These are phyloP conservation scores for Jackrogersella minutella DNA, from an alignment of 495 filamentous ascomycete species.

Conservation along the genomic window DNA sequence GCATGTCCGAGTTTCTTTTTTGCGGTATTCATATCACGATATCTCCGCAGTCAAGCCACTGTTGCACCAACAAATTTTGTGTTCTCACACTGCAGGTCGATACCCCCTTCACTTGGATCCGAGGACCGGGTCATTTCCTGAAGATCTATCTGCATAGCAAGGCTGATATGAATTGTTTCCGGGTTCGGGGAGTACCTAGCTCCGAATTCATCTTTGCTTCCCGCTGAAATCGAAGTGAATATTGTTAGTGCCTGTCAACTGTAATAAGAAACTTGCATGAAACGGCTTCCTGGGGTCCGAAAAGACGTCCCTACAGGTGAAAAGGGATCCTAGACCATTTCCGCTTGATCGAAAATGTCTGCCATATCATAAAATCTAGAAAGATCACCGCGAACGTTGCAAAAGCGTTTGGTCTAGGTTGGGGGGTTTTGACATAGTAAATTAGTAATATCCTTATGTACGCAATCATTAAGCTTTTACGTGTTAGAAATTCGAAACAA, in stretches of 20 bases:
- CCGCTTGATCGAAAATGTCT: not conserved
- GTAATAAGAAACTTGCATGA: too few relatives aligned
- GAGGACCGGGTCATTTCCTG: not conserved
- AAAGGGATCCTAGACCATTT: not conserved
- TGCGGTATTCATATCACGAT: conserved; percentile 9
- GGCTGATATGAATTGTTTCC: not conserved
- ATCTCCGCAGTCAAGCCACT: not conserved
- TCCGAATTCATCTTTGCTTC: not conserved
- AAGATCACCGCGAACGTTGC: not conserved
- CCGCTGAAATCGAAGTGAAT: too few relatives aligned
- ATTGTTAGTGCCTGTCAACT: too few relatives aligned
- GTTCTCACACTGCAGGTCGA: not conserved
- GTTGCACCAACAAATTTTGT: not conserved
- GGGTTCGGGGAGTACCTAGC: not conserved
- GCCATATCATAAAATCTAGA: not conserved
- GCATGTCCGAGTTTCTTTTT: not conserved
- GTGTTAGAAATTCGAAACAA: not conserved
- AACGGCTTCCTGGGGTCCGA: not conserved
- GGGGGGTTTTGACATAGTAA: not conserved
- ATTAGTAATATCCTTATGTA: not conserved
- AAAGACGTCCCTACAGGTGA: not conserved
- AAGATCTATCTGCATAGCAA: not conserved
- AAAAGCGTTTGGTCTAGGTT: not conserved
- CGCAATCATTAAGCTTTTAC: not conserved
- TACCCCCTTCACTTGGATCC: not conserved